These are phyloP conservation scores for Tolypocladium capitatum DNA, from an alignment of 2,329 filamentous ascomycete species.

Conservation along the genomic window DNA sequence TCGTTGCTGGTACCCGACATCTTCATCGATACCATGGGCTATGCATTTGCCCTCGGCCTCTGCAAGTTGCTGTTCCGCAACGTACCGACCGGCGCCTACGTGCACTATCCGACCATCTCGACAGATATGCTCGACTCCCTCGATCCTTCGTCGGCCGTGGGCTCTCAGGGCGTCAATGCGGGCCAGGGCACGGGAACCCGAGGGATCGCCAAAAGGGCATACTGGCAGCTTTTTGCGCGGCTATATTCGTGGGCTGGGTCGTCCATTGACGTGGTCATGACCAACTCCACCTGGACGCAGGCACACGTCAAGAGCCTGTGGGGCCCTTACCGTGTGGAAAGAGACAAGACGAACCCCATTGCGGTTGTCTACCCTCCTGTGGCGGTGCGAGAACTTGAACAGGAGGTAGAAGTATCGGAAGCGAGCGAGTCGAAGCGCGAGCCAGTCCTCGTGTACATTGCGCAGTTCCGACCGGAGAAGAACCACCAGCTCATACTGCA, in stretches of 20 bases:
- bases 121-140: slow-evolving; percentile 92
- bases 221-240: slow-evolving; percentile 77
- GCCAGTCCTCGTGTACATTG: slow-evolving; percentile 75
- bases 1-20: slow-evolving; percentile 84
- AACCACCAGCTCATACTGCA: slow-evolving; percentile 80
- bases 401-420: slow-evolving; percentile 56
- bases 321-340: slow-evolving; percentile 42
- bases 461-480: slow-evolving; percentile 95
- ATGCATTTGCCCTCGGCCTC: slow-evolving; percentile 77
- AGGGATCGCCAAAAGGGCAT: slow-evolving; percentile 60
- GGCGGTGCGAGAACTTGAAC: slow-evolving; percentile 71
- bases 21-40: slow-evolving; percentile 97
- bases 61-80: slow-evolving; percentile 68
- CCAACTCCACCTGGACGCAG: slow-evolving; percentile 92
- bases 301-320: slow-evolving; percentile 69
- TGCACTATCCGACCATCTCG: slow-evolving; percentile 96
- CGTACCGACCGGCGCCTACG: slow-evolving; percentile 81
- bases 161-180: slow-evolving; percentile 64
- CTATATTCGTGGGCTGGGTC: slow-evolving; percentile 75
- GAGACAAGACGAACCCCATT: slow-evolving; percentile 39
- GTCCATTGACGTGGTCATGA: slow-evolving; percentile 88
- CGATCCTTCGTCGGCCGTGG: slow-evolving; percentile 44
- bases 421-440: slow-evolving; percentile 57
- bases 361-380: slow-evolving; percentile 83
- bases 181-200: slow-evolving; percentile 62